Evolutionary conservation across 768 basidiomycete genomes (phyloP).

Genomic region (Psilocybe tampanensis): DNA sequence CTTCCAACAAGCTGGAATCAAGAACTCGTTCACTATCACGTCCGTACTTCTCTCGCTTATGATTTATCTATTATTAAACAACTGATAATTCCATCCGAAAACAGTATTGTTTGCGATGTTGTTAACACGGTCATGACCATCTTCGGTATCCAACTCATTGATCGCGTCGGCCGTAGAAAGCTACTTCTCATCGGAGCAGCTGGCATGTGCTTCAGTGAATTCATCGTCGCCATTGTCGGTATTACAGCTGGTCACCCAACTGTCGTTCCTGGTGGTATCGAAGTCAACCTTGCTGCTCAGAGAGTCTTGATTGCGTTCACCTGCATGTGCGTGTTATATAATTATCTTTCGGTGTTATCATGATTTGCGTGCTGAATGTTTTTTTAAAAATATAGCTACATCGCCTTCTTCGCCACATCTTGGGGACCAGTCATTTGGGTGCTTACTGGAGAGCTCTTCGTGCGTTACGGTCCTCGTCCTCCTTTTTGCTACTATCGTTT

Average conservation of each 20-base stretch:
- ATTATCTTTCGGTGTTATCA: background rate
- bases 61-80: background rate
- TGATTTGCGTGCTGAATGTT: background rate
- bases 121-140: constrained; percentile 81
- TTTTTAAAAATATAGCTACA: constrained; percentile 14
- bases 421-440: constrained; percentile 78
- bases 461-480: constrained; percentile 15
- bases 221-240: constrained; percentile 57
- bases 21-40: constrained; percentile 58
- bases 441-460: constrained; percentile 75
- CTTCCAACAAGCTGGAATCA: constrained; percentile 58
- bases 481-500: background rate
- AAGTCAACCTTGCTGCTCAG: constrained; percentile 46
- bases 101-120: constrained; percentile 50
- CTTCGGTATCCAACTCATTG: constrained; percentile 76
- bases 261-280: constrained; percentile 3
- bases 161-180: constrained; percentile 76
- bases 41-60: background rate
- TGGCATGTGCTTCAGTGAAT: constrained; percentile 85
- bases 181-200: constrained; percentile 78
- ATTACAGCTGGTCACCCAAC: constrained; percentile 29
- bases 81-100: background rate
- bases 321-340: constrained; percentile 45
- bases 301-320: constrained; percentile 61
- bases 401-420: constrained; percentile 49